Conservation (phyloP, 768 basidiomycete genomes). For the Pleurotus ostreatus region DNA sequence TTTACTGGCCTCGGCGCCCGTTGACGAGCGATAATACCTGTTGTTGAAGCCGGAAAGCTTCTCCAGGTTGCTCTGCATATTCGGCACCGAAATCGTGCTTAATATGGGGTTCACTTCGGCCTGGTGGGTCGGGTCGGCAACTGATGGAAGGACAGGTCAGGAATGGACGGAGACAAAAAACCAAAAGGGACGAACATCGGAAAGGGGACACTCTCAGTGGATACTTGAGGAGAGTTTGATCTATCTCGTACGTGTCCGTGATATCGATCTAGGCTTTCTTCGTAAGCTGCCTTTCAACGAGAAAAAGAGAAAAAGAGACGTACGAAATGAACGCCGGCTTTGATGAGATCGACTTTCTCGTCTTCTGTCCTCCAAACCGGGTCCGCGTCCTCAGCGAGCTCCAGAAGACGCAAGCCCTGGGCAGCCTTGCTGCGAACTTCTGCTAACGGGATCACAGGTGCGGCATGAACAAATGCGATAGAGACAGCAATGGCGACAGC, state of each 20-base stretch:
- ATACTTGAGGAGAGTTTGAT: conserved; percentile 8
- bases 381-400: conserved; percentile 22
- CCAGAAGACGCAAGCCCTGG: conserved; percentile 26
- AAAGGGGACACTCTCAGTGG: conserved; percentile 4
- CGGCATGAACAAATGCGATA: conserved; percentile 3
- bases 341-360: conserved; percentile 24
- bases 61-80: conserved; percentile 24
- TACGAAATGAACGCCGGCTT: conserved; percentile 20
- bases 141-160: conserved; percentile 9
- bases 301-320: conserved; percentile 6
- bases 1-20: conserved; percentile 27
- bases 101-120: conserved; percentile 19
- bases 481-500: not conserved
- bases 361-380: conserved; percentile 28
- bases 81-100: conserved; percentile 17
- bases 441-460: conserved; percentile 3
- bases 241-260: conserved; percentile 25
- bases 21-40: conserved; percentile 26
- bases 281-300: not conserved
- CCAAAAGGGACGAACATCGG: not conserved
- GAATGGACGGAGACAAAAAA: not conserved
- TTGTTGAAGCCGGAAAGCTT: conserved; percentile 31
- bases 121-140: conserved; percentile 23
- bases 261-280: conserved; percentile 27
- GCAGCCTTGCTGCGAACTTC: conserved; percentile 17